phyloP scores from a whole-genome alignment of 495 filamentous ascomycete genomes.

The Cercophora samala region DNA sequence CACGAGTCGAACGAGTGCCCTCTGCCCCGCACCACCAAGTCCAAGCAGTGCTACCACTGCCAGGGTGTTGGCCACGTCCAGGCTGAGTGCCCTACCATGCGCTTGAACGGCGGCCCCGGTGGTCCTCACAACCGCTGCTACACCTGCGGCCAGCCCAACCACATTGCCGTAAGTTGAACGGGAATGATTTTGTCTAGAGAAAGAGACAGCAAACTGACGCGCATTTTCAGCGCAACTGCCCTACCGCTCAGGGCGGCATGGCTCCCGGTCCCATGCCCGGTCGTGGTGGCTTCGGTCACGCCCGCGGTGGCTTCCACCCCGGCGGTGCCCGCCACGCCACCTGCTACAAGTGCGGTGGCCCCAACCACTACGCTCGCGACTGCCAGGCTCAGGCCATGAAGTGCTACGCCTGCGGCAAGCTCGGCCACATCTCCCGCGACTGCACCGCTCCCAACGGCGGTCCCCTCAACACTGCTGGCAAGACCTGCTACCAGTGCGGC shows the following conservation, averaged over 20 bases:
- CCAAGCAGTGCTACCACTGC: conserved; percentile 99
- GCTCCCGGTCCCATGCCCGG: conserved; percentile 63
- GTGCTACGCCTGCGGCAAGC: conserved; percentile 98
- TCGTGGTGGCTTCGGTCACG: conserved; percentile 44
- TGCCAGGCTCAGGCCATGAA: conserved; percentile 99
- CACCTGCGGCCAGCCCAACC: conserved; percentile 87
- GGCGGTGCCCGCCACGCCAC: conserved; percentile 75
- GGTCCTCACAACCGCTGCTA: conserved; percentile 77
- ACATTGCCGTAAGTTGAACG: conserved; percentile 60
- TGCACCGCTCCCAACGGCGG: conserved; percentile 97
- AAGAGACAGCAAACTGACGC: conserved; percentile 6
- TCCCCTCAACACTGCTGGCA: conserved; percentile 89
- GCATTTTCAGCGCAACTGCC: conserved; percentile 69
- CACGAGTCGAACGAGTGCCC: conserved; percentile 98
- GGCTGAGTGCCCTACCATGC: conserved; percentile 96
- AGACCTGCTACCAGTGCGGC: conserved; percentile 98
- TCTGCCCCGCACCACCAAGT: conserved; percentile 91
- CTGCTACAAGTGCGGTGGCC: conserved; percentile 99
- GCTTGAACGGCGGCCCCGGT: conserved; percentile 73
- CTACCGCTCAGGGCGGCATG: conserved; percentile 56
- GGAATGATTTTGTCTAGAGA: neutral
- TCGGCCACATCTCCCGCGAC: conserved; percentile 96
- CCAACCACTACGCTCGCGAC: conserved; percentile 97
- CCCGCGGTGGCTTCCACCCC: conserved; percentile 62
- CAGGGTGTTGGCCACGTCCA: conserved; percentile 98